Evolutionary conservation across 768 basidiomycete genomes (phyloP), one percentile per base, ranked within the genome.

Genomic region (Podaxis sp.): DNA sequence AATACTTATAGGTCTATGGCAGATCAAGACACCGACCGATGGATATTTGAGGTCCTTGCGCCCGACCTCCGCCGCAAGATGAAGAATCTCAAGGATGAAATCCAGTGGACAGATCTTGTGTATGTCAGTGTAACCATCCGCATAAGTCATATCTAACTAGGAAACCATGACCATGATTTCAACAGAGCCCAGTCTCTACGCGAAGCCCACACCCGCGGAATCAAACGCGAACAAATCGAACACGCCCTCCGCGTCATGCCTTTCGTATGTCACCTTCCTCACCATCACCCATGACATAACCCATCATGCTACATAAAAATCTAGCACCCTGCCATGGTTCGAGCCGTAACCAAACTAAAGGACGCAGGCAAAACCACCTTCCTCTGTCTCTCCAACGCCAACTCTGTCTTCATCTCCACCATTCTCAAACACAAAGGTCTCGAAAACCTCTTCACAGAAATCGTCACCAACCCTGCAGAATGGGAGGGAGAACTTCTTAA

Each of bases 11-110:
- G 91, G 91, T 93, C 91, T 37, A 82, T 91, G 74, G 87, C 88
- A 57, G 96, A 99, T 76, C 95, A 98, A 77, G 97, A 99, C 76
- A 89, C 95, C 0, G 97, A 98, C 74, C 80, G 95, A 74, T 99
- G 90, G 85, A 77, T 95, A 61, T 87, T 93, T 64, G 93, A 95
- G 71, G 93, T 96, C 60, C 82, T 95, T 36, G 90, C 88, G 0
- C 88, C 89, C 1, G 86, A 92, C 66, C 79, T 98, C 47, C 90
- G 97, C 57, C 79, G 92, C 50, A 85, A 90, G 70, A 86, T 97
- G 80, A 82, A 91, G 68, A 78, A 76, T 23, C 77, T 86, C 66
- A 82, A 91, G 71, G 65, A 73, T 6, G 72, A 82, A 62, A 70
- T 81, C 27, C 93, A 97, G 70, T 99, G 94, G 89, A 98, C 95